These are phyloP conservation scores for Trifolium dubium DNA, from an alignment of 306 rosid species.

Conservation along the genomic window DNA sequence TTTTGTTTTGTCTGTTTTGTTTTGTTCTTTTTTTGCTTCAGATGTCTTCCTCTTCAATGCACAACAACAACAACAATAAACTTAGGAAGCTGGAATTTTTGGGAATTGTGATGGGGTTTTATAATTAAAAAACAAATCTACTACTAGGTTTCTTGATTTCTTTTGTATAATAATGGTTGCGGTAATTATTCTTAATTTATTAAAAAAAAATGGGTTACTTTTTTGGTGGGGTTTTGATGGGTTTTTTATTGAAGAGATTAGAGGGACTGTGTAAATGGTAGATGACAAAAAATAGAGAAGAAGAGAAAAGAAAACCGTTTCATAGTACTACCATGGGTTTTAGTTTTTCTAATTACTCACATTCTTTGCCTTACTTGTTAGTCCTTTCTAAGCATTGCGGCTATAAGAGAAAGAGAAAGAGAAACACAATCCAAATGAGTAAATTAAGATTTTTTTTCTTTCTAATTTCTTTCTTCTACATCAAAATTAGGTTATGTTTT, in stretches of 20 bases:
- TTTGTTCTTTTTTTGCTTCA: slow-evolving; percentile 35
- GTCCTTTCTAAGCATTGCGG: slow-evolving; percentile 48
- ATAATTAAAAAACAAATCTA: slow-evolving; percentile 35
- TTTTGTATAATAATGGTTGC: background rate
- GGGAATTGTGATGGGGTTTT: slow-evolving; percentile 53
- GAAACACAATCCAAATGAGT: slow-evolving; percentile 41
- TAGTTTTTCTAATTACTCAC: slow-evolving; percentile 44
- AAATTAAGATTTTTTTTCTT: slow-evolving; percentile 31
- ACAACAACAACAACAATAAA: slow-evolving; percentile 25
- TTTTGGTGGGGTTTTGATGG: slow-evolving; percentile 45
- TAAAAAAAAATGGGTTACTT: slow-evolving; percentile 24
- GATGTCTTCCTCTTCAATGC: slow-evolving; percentile 50
- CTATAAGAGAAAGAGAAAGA: background rate
- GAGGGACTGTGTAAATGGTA: background rate
- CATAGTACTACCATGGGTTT: background rate
- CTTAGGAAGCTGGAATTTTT: slow-evolving; percentile 38
- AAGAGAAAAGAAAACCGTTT: slow-evolving; percentile 17
- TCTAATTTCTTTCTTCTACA: slow-evolving; percentile 33
- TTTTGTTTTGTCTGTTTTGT: slow-evolving; percentile 6
- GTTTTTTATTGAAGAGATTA: slow-evolving; percentile 8
- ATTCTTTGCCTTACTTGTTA: slow-evolving; percentile 68
- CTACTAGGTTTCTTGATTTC: background rate
- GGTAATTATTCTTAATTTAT: slow-evolving; percentile 32
- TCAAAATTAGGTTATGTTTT: slow-evolving; percentile 31
- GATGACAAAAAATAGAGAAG: background rate